phyloP scores from a whole-genome alignment of 202 grass and related monocot genomes.

The Schoenoplectus triqueter region DNA sequence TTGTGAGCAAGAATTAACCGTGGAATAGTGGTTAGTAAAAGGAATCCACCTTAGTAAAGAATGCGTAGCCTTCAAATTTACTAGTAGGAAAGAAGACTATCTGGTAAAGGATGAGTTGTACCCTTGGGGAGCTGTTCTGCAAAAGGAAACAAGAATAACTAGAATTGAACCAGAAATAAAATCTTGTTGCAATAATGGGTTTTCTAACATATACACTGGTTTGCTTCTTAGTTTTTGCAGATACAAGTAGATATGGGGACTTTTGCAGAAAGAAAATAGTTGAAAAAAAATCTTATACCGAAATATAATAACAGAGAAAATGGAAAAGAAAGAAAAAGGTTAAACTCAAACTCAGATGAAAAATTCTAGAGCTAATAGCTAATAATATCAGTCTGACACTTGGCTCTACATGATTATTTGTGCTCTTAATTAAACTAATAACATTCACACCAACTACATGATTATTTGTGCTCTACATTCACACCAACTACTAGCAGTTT shows the following conservation, averaged over 20 bases:
- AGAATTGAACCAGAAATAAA: not conserved
- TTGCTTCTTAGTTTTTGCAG: not conserved
- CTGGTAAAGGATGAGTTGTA: not conserved
- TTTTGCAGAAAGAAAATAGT: not conserved
- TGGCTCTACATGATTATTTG: not conserved
- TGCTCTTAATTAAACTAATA: slow-evolving; percentile 21
- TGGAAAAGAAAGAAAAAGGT: not conserved
- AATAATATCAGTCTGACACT: not conserved
- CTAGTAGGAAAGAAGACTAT: not conserved
- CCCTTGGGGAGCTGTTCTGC: not conserved
- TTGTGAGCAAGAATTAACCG: not conserved
- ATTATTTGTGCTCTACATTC: not conserved
- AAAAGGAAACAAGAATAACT: not conserved
- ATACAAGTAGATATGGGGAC: not conserved
- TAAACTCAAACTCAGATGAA: slow-evolving; percentile 8
- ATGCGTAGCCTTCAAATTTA: not conserved
- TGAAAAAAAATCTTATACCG: not conserved
- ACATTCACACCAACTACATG: not conserved
- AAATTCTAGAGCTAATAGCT: slow-evolving; percentile 19
- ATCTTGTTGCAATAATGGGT: not conserved
- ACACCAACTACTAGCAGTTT: not conserved
- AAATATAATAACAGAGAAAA: not conserved
- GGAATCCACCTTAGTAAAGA: not conserved
- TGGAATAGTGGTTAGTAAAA: not conserved
- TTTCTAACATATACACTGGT: not conserved